These are phyloP conservation scores for Bifiguratus adelaidae DNA, from an alignment of 192 early-diverging fungal species.

Conservation along the genomic window DNA sequence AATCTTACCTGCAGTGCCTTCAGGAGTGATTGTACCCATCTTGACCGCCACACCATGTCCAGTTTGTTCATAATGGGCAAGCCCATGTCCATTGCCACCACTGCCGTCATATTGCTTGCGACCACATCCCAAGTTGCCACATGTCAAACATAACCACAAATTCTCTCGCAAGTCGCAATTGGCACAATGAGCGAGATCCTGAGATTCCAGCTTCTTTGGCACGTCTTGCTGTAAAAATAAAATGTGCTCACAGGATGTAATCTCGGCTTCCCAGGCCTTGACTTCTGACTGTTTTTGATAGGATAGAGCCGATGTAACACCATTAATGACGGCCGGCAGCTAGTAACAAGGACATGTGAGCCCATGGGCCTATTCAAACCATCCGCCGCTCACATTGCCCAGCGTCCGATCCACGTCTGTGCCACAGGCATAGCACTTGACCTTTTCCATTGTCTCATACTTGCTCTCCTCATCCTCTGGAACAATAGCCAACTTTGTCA, in stretches of 20 bases:
- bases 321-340: conserved; percentile 50
- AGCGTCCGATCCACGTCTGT: conserved; percentile 44
- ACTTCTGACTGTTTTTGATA: conserved; percentile 80
- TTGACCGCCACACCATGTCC: conserved; percentile 81
- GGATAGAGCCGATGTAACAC: conserved; percentile 67
- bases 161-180: conserved; percentile 85
- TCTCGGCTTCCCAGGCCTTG: conserved; percentile 90
- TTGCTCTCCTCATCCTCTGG: conserved; percentile 59
- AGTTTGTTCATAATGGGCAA: conserved; percentile 73
- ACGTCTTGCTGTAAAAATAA: conserved; percentile 52
- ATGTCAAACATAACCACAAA: conserved; percentile 91
- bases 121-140: conserved; percentile 92
- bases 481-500: conserved; percentile 87
- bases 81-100: conserved; percentile 89
- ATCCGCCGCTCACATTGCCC: conserved; percentile 31
- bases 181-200: conserved; percentile 58
- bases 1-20: conserved; percentile 77
- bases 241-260: conserved; percentile 71
- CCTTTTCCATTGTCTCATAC: conserved; percentile 64
- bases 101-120: conserved; percentile 86
- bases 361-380: neutral
- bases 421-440: conserved; percentile 76
- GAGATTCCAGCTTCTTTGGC: conserved; percentile 29
- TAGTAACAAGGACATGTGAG: conserved; percentile 6
- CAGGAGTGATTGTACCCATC: conserved; percentile 94